These are phyloP conservation scores for Nakaseomyces nivariensis DNA, from an alignment of 1,139 yeast species.

Conservation along the genomic window DNA sequence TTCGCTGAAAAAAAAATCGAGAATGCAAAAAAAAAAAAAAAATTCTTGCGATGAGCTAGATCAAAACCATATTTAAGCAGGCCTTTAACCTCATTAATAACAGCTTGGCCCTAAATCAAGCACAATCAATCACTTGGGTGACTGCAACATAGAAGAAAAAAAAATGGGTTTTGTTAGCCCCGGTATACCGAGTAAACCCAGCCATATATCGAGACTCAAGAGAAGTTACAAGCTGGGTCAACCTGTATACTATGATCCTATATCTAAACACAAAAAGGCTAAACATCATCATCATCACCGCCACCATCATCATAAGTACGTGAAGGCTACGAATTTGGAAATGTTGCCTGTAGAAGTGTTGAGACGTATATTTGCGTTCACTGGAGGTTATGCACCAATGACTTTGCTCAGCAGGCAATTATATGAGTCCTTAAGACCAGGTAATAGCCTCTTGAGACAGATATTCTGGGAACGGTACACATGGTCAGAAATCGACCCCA, in stretches of 20 bases:
- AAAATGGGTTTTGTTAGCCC: conserved; percentile 1
- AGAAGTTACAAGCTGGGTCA: neutral
- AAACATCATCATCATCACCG: too few species aligned
- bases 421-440: conserved; percentile 9
- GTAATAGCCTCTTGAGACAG: conserved; percentile 5
- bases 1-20: too few species aligned
- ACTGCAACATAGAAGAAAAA: too few species aligned
- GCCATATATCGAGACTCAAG: conserved; percentile 3
- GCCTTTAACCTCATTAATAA: neutral
- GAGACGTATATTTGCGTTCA: conserved; percentile 14
- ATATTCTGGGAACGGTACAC: conserved; percentile 10
- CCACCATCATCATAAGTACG: too few species aligned
- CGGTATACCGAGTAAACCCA: conserved; percentile 5
- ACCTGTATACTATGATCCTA: neutral
- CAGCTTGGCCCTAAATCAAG: neutral
- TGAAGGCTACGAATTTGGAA: neutral
- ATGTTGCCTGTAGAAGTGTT: conserved; percentile 16
- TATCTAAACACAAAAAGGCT: neutral
- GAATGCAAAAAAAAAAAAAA: too few species aligned
- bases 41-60: neutral
- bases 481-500: neutral
- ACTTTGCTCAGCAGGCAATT: conserved; percentile 11
- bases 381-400: conserved; percentile 10
- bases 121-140: too few species aligned
- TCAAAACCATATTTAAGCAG: neutral